phyloP scores from a whole-genome alignment of 1,284 basidiomycete species.

The Sporisorium scitamineum region DNA sequence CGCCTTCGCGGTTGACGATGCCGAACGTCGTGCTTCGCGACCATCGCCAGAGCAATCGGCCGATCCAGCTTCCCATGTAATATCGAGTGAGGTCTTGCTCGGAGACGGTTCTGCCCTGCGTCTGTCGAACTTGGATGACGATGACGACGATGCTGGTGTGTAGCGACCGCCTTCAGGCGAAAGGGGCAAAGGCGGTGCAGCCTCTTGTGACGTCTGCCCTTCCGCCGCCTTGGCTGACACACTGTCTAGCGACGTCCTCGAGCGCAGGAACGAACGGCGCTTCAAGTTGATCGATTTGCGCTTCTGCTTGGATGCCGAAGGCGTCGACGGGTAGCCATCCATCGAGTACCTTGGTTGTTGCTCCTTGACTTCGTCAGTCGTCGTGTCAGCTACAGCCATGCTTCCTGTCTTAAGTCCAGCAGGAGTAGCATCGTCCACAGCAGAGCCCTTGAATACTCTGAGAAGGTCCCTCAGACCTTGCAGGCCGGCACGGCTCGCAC shows the following conservation, averaged over 20 bases:
- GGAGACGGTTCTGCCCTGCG: constrained; percentile 12
- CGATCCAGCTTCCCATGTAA: constrained; percentile 15
- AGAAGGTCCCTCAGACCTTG: constrained; percentile 54
- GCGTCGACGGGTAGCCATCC: constrained; percentile 11
- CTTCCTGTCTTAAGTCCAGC: background rate
- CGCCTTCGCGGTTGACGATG: constrained; percentile 5
- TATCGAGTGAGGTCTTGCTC: constrained; percentile 19
- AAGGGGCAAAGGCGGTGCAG: constrained; percentile 24
- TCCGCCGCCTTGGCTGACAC: constrained; percentile 9
- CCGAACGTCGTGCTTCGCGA: background rate
- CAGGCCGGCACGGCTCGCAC: constrained; percentile 53
- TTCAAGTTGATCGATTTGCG: constrained; percentile 41
- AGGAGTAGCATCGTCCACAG: constrained; percentile 5
- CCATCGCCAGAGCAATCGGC: background rate
- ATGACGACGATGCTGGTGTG: background rate
- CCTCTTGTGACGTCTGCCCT: background rate
- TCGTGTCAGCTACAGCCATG: background rate
- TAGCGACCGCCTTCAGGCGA: background rate
- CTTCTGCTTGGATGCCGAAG: constrained; percentile 26
- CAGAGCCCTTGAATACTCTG: constrained; percentile 34
- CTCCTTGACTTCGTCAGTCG: background rate
- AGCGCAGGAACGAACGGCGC: constrained; percentile 42
- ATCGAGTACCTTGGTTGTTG: constrained; percentile 11
- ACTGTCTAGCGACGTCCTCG: constrained; percentile 33
- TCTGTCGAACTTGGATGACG: background rate